A percentile compares a stretch with the other conserved stretches of the same genome.
Evolutionary conservation across 371 early-diverging fungal genomes (phyloP).

Genomic region (Gilbertella persicaria): DNA sequence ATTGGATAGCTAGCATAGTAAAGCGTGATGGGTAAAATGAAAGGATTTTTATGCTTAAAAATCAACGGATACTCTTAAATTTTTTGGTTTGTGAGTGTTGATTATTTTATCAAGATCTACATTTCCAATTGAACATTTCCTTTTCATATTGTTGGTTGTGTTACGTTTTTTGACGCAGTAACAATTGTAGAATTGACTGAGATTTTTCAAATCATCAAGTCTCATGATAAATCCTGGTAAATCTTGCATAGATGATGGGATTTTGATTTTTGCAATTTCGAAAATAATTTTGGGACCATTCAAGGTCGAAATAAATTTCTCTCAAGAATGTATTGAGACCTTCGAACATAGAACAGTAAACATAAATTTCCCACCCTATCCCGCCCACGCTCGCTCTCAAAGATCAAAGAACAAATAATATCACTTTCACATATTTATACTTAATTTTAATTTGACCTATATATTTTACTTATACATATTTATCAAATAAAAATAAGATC

Average conservation of each 20-base stretch:
- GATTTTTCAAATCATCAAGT: conserved; percentile 12
- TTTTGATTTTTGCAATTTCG: conserved; percentile 16
- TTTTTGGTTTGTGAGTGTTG: conserved; percentile 17
- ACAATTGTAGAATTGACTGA: conserved; percentile 6
- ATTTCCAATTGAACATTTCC: conserved; percentile 10
- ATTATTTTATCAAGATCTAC: conserved; percentile 13
- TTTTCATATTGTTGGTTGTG: conserved; percentile 10
- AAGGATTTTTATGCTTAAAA: conserved; percentile 12
- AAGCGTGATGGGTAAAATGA: conserved; percentile 9
- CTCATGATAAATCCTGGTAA: conserved; percentile 17
- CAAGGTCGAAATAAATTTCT: too few species aligned
- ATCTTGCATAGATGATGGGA: conserved; percentile 9
- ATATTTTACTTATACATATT: too few species aligned
- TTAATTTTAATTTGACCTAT: too few species aligned
- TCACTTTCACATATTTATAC: too few species aligned
- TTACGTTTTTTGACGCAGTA: conserved; percentile 8
- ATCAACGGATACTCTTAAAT: conserved; percentile 10
- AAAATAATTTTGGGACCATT: conserved; percentile 10
- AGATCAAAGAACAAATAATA: too few species aligned
- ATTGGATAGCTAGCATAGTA: conserved; percentile 9
- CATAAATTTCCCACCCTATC: too few species aligned
- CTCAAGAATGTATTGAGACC: too few species aligned
- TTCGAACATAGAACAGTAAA: too few species aligned
- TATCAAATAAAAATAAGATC: too few species aligned
- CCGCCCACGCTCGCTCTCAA: too few species aligned